Conservation (phyloP, 306 rosid species). For the Carpinus fangiana region DNA sequence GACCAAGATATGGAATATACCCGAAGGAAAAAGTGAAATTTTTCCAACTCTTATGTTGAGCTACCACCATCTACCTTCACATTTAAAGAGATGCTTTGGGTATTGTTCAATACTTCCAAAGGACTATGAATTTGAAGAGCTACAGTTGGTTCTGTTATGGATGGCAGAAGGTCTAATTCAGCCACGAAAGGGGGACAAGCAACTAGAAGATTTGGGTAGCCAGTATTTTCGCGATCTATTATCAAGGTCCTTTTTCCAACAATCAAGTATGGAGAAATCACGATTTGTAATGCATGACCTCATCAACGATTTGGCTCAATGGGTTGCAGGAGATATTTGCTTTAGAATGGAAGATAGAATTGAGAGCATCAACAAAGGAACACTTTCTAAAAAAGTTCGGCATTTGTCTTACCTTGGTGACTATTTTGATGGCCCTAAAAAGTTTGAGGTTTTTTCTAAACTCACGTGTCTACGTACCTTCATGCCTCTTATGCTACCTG, state of each 20-base stretch:
- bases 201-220: conserved; percentile 9
- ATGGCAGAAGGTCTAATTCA: too few species aligned
- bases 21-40: too few species aligned
- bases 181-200: background rate
- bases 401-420: conserved; percentile 9
- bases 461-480: too few species aligned
- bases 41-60: too few species aligned
- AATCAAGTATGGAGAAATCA: background rate
- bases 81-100: too few species aligned
- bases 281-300: conserved; percentile 30
- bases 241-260: conserved; percentile 31
- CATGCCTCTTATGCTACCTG: too few species aligned
- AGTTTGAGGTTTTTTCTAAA: background rate
- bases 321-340: background rate
- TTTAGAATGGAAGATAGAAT: background rate
- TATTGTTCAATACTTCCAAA: too few species aligned
- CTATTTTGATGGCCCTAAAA: background rate
- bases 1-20: too few species aligned
- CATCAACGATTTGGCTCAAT: conserved; percentile 20
- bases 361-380: background rate
- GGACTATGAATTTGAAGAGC: too few species aligned
- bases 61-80: too few species aligned
- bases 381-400: background rate
- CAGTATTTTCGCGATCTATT: conserved; percentile 14
- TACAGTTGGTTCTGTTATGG: too few species aligned